Percentiles rank a stretch among this genome's conserved stretches.
phyloP scores from a whole-genome alignment of 1,284 basidiomycete species.

The Bondarzewia mesenterica region DNA sequence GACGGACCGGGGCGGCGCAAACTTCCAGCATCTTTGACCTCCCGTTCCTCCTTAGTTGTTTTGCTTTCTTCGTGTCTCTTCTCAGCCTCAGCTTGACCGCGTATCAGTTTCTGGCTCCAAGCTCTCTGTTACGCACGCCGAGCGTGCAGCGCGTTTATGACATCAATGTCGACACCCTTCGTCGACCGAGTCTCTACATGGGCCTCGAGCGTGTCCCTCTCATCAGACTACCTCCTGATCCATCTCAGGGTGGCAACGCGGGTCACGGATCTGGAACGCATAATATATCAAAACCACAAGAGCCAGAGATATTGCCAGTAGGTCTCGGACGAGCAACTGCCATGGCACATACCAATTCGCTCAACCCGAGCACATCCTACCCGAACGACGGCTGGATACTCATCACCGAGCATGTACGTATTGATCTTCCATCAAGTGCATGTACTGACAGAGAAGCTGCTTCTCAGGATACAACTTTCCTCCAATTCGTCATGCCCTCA shows the following conservation, averaged over 20 bases:
- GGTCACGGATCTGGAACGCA: neutral
- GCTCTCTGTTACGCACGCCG: neutral
- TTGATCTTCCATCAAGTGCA: neutral
- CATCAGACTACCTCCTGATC: conserved; percentile 2
- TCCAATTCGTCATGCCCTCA: conserved; percentile 4
- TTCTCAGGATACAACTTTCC: conserved; percentile 9
- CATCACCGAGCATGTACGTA: conserved; percentile 12
- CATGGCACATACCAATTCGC: conserved; percentile 10
- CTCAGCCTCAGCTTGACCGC: conserved; percentile 8
- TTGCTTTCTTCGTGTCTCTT: conserved; percentile 8
- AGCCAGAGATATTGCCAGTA: neutral
- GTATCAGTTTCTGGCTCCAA: conserved; percentile 6
- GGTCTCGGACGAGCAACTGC: neutral
- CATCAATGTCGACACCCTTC: conserved; percentile 8
- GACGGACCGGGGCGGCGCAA: neutral
- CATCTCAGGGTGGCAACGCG: neutral
- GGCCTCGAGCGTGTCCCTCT: conserved; percentile 16
- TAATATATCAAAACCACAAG: neutral
- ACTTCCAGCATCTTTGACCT: neutral
- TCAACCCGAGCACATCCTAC: conserved; percentile 8
- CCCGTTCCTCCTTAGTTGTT: neutral
- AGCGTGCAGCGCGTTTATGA: neutral
- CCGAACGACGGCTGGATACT: conserved; percentile 14
- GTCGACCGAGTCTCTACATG: conserved; percentile 15
- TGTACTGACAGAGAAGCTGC: neutral